A percentile compares a stretch with the other conserved stretches of the same genome.
These are phyloP conservation scores for Tremella fuciformis DNA, from an alignment of 768 basidiomycete genomes.

Conservation along the genomic window DNA sequence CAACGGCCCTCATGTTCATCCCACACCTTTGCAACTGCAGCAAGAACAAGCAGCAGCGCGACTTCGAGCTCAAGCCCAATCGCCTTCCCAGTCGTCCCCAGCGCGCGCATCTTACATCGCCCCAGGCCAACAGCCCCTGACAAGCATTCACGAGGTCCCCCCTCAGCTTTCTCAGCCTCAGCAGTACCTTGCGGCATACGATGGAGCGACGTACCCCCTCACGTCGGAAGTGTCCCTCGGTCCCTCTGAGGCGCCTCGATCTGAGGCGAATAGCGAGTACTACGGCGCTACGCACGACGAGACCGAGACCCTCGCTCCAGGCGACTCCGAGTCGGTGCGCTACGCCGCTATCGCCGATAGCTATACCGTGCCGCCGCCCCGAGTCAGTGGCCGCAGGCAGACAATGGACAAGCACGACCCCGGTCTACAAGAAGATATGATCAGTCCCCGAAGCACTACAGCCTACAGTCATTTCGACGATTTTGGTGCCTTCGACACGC, in stretches of 20 bases:
- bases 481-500: neutral
- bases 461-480: neutral
- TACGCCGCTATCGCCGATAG: neutral
- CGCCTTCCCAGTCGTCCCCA: neutral
- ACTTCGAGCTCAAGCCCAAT: neutral
- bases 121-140: neutral
- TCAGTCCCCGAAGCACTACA: neutral
- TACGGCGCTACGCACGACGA: neutral
- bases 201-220: conserved; percentile 1
- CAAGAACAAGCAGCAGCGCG: conserved; percentile 9
- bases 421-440: neutral
- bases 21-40: conserved; percentile 3
- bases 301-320: neutral
- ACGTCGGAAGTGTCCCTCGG: conserved; percentile 3
- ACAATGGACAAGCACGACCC: neutral
- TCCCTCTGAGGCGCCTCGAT: neutral
- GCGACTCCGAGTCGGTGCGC: conserved; percentile 5
- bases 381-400: neutral
- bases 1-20: conserved; percentile 18
- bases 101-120: neutral
- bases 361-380: neutral
- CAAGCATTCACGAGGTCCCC: neutral
- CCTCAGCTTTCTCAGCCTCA: neutral
- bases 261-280: neutral
- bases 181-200: neutral